Base-by-base conservation (phyloP, 2,329 filamentous ascomycete species). In the Fusarium brevicatenulatum region DNA sequence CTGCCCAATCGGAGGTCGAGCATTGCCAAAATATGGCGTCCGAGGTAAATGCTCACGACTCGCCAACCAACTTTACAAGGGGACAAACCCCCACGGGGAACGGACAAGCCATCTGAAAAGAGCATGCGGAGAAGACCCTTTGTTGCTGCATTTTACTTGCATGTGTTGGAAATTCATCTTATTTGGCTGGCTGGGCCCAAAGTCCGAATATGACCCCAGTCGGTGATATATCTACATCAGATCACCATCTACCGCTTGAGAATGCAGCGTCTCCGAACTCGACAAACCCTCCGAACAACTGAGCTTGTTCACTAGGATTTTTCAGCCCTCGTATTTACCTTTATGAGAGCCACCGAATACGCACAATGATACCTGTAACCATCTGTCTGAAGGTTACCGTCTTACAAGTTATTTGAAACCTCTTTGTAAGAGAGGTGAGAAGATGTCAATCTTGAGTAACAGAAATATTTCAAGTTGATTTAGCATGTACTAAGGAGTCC, bases 21-120 rank as follows among this genome's bases (percentile, higher is more conserved):
- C 52, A 77, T 77, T 77, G 75, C 70, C 67, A 77, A 77, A 77
- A 58, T 61, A 50, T 23, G 21, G 54, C 23, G 66, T 66, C 72
- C 70, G 70, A 70, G 63, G 68, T 64, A 58, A 64, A 52, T 68
- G 39, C 63, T 57, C 63, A 55, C 63, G 59, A 70, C 63, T 61
- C 59, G 53, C 42, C 32, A 43, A 30, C 64, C 36, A 43, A 39
- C 64, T 49, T 53, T 47, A 19, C 49, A 57, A 25, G 37, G 53
- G 47, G 37, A 57, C 16, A 42, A 28, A 43, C 47, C 62, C 62
- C 39, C 43, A 28, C 71, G 68, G 58, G 62, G 57, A 42, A 53
- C 53, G 63, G 39, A 47, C 28, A 59, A 28, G 19, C 25, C 36
- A 52, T 55, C 43, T 73, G 49, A 50, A 70, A 68, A 65, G 52